Evolutionary conservation across 495 filamentous ascomycete species (phyloP).

Genomic region (Tuber magnatum): DNA sequence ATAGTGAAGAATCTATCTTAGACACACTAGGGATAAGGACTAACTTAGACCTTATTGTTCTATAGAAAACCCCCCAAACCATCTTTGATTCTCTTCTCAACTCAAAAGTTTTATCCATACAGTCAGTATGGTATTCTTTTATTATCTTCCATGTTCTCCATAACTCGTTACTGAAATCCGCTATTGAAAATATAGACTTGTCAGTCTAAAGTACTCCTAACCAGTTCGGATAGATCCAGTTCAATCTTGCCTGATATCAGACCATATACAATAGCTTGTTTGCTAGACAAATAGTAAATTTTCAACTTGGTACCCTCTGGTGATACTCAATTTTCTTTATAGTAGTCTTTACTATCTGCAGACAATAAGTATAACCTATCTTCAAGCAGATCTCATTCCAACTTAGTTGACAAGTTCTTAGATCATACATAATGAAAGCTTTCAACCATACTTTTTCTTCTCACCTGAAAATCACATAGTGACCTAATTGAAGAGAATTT

Average conservation of each 20-base stretch:
- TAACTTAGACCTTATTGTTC: too few species aligned
- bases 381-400: background rate
- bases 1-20: too few species aligned
- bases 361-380: constrained; percentile 3
- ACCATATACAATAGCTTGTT: background rate
- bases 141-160: too few species aligned
- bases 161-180: constrained; percentile 1
- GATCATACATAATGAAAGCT: constrained; percentile 4
- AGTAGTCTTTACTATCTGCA: background rate
- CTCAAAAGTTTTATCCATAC: too few species aligned
- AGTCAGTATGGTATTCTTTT: too few species aligned
- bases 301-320: too few species aligned
- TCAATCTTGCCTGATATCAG: background rate
- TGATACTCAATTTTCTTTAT: too few species aligned
- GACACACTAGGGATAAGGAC: too few species aligned
- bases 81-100: too few species aligned
- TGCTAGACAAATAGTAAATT: background rate
- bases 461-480: constrained; percentile 6
- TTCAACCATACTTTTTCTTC: background rate
- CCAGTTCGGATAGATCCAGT: constrained; percentile 17
- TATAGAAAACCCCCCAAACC: too few species aligned
- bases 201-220: constrained; percentile 17
- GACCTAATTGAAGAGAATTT: constrained; percentile 3
- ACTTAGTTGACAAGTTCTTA: background rate
- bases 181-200: constrained; percentile 18